Evolutionary conservation across 1,284 basidiomycete species (phyloP), one percentile per base, ranked within the genome.

Genomic region (Trametes sp.): DNA sequence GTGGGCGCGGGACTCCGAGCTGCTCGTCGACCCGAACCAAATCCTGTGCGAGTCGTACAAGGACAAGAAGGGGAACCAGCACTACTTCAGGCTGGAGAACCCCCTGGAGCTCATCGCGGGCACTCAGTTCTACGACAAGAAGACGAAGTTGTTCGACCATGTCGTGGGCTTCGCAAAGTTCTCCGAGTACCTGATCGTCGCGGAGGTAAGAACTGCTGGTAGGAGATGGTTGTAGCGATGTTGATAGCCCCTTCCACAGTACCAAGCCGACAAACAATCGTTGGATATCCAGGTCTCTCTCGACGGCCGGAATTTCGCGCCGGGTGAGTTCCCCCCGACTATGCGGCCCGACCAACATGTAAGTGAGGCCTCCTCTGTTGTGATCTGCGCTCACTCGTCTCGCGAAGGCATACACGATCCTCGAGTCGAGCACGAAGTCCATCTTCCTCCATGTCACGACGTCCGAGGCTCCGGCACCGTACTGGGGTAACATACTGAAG

Each of bases 371-470:
- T 8, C 28, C 10, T 8, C n/a, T 1, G 21, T 21, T 1, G 51
- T n/a, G 44, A 45, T 36, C 54, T 54, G 63, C 14, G 9, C 13
- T 1, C 1, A 24, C 33, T 16, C 23, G 13, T 61, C n/a, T 7
- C 29, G 31, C 52, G 1, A 67, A 94, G 87, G 94, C 95, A 0
- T 98, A 96, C 77, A 98, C 96, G 2, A 88, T 99, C 51, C 84
- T 99, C 3, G 98, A 99, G 76, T 98, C 96, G 5, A 93, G 86
- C 70, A 99, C 98, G 0, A 88, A 93, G 63, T 87, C 96, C 0
- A 88, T 99, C 63, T 99, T 99, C 85, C 77, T 99, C 24, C 96
- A 98, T 71, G 93, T 98, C 79, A 98, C 98, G 0, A 97, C 94
- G 78, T 94, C 93, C 36, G 85, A 92, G 59, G 81, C 84, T 16